Base-by-base conservation (phyloP, 2,329 filamentous ascomycete species). In the Bimuria novae-zelandiae region DNA sequence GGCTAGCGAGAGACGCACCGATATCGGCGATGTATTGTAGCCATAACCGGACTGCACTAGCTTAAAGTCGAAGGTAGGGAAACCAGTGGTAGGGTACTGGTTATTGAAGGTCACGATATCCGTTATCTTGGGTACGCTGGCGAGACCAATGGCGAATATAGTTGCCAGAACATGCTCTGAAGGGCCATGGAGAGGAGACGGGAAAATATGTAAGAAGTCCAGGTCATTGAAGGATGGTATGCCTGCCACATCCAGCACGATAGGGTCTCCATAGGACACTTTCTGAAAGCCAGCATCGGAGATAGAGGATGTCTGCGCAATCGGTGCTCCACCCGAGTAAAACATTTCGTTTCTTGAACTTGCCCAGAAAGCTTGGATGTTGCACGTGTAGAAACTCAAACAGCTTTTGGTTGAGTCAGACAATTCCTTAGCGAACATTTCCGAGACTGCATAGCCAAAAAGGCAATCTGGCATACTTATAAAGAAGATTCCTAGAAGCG, bases 21-120 rank as follows among this genome's bases (percentile, higher is more conserved):
- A 42, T 11, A 44, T 49, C 8, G 48, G 16, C 1, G 32, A 22
- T 2, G 33, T 32, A 1, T 32, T 19, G 19, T 60, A 60, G 12
- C 55, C 53, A 39, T 52, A 55, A 2, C 52, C 51, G 42, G 22
- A 50, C 16, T 37, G 41, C 48, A 7, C 4, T 16, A 17, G 8
- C 7, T 46, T 17, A 11, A 55, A 23, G 2, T 35, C 10, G n/a
- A 51, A 48, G 7, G 44, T 12, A 43, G 17, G 25, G 21, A 7
- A 25, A 11, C 22, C 22, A n/a, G 14, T 22, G 3, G 16, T 27
- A 12, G 4, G 14, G 4, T 14, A 23, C 8, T 23, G n/a, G 12
- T 10, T 17, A 19, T 7, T 4, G 3, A 35, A 14, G 4, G 3
- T 36, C n/a, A n/a, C n/a, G n/a, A n/a, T n/a, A n/a, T n/a, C n/a